phyloP scores from a whole-genome alignment of 2,329 filamentous ascomycete genomes.

The Phialophora chinensis region DNA sequence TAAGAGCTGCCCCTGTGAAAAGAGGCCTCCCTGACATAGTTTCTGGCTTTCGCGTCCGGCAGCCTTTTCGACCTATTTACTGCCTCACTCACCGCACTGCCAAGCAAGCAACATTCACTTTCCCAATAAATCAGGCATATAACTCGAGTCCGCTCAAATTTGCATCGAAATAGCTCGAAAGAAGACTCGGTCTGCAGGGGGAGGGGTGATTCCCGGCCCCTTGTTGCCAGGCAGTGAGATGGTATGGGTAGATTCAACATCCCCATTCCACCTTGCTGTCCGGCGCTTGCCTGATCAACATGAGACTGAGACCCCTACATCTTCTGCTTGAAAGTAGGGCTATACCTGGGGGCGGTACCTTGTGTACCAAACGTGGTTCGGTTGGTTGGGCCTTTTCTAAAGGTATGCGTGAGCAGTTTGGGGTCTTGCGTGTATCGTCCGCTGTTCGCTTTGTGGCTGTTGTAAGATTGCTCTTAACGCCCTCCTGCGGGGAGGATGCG shows the following conservation, averaged over 20 bases:
- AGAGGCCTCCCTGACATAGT: background rate
- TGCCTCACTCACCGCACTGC: background rate
- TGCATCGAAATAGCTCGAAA: background rate
- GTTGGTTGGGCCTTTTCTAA: constrained; percentile 10
- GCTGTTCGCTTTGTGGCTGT: background rate
- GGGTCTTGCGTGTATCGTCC: background rate
- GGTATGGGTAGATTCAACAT: background rate
- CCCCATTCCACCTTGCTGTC: background rate
- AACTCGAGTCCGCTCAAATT: background rate
- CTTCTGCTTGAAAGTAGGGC: background rate
- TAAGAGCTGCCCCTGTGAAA: background rate
- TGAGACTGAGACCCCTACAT: constrained; percentile 1
- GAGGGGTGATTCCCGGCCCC: background rate
- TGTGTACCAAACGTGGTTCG: constrained; percentile 1
- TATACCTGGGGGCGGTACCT: background rate
- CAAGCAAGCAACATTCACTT: background rate
- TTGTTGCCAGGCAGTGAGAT: background rate
- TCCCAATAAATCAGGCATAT: background rate
- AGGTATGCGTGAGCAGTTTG: constrained; percentile 3
- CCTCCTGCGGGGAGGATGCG: background rate
- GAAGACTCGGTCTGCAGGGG: background rate
- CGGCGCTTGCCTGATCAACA: background rate
- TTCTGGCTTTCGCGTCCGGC: background rate
- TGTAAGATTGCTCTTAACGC: constrained; percentile 5
- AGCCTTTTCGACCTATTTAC: background rate